Percentiles rank a stretch among this genome's conserved stretches.
phyloP scores from a whole-genome alignment of 768 basidiomycete species.

The Termitomyces sp. region DNA sequence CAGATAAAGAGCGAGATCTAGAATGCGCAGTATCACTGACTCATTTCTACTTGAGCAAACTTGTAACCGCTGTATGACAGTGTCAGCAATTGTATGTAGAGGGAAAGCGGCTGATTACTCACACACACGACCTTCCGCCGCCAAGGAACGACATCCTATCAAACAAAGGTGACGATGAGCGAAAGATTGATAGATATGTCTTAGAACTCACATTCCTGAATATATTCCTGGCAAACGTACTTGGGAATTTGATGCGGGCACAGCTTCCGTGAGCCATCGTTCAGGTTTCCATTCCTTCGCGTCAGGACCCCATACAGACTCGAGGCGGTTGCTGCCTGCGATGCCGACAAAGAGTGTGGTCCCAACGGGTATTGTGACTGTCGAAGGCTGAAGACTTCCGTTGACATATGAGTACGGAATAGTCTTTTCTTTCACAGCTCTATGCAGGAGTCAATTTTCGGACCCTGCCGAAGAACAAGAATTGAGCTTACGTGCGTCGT shows the following conservation, averaged over 20 bases:
- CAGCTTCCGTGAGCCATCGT: slow-evolving; percentile 35
- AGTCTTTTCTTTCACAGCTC: slow-evolving; percentile 35
- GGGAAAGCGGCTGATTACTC: slow-evolving; percentile 13
- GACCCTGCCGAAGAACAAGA: neutral
- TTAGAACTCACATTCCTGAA: slow-evolving; percentile 37
- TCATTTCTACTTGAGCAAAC: slow-evolving; percentile 53
- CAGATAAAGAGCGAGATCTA: neutral
- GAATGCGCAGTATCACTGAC: slow-evolving; percentile 23
- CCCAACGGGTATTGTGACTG: slow-evolving; percentile 37
- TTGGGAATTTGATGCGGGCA: slow-evolving; percentile 4
- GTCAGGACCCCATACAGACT: slow-evolving; percentile 44
- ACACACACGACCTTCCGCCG: slow-evolving; percentile 50
- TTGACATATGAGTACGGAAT: slow-evolving; percentile 29
- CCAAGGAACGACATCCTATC: slow-evolving; percentile 52
- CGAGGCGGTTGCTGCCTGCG: slow-evolving; percentile 39
- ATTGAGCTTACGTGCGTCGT: slow-evolving; percentile 31
- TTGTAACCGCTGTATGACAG: slow-evolving; percentile 35
- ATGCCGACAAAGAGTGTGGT: slow-evolving; percentile 46
- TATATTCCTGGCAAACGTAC: slow-evolving; percentile 44
- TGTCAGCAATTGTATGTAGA: neutral
- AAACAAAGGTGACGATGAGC: neutral
- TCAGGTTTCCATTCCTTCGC: slow-evolving; percentile 49
- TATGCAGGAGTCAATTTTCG: slow-evolving; percentile 12
- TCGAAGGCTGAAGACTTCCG: slow-evolving; percentile 19
- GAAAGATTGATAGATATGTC: neutral